Evolutionary conservation across 192 early-diverging fungal species (phyloP), one percentile per base, ranked within the genome.

Genomic region (Pilobolus umbonatus): DNA sequence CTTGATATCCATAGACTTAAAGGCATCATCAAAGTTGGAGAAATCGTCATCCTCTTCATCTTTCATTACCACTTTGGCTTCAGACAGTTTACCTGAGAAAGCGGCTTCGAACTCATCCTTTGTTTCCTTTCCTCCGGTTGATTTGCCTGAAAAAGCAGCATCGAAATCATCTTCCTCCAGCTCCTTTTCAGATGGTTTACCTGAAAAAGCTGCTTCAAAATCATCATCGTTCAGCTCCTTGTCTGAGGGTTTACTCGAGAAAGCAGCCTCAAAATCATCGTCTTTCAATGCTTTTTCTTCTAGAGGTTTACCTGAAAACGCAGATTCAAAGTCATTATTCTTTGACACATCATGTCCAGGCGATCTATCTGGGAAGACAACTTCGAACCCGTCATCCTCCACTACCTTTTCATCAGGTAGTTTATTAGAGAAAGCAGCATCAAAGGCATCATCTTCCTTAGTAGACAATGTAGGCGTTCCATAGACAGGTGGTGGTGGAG

Each of bases 381-480:
- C n/a, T n/a, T n/a, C n/a, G 28, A 14, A 6, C 53, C n/a, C n/a
- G n/a, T n/a, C n/a, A 26, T 31, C 32, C 9, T 32, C 34, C 15
- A 51, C 48, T 15, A 57, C 39, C 42, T 58, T 70, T 14, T 51
- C 57, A 15, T 63, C 55, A n/a, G 54, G 55, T 26, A 69, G 47
- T n/a, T 35, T 30, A 44, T 57, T 57, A 32, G 61, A 70, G 46
- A 72, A 72, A 8, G 70, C 64, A 12, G 58, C 30, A 12, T 72
- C 70, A 36, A 72, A 72, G 44, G 58, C 64, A 35, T 57, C 64
- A 36, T 56, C 53, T 22, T 53, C 32, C 10, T 30, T 22, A 8
- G 21, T 31, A 25, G 24, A 14, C 21, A 19, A 24, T 12, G 47
- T 28, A 49, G 12, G 25, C n/a, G n/a, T n/a, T n/a, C 39, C 61